These are phyloP conservation scores for Pochonia chlamydosporia DNA, from an alignment of 2,329 filamentous ascomycete genomes.

Conservation along the genomic window DNA sequence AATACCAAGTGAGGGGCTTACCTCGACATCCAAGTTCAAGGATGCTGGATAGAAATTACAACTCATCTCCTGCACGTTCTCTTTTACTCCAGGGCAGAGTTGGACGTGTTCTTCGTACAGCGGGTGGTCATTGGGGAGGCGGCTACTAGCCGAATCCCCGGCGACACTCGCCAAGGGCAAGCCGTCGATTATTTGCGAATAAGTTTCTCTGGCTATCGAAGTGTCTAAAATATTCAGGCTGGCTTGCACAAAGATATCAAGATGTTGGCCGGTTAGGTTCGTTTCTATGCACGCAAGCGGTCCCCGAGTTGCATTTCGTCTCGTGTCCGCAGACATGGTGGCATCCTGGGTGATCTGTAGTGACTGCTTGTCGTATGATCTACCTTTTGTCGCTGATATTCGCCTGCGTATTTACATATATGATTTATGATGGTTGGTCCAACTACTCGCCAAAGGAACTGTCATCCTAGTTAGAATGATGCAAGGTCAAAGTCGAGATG, in stretches of 20 bases:
- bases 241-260: slow-evolving; percentile 4
- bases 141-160: not conserved
- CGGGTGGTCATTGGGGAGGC: slow-evolving; percentile 9
- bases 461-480: too few species aligned
- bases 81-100: slow-evolving; percentile 14
- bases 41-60: slow-evolving; percentile 9
- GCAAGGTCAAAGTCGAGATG: too few species aligned
- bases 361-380: too few species aligned
- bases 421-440: too few species aligned
- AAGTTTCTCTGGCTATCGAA: slow-evolving; percentile 10
- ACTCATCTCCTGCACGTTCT: slow-evolving; percentile 10
- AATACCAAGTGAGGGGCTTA: slow-evolving; percentile 9
- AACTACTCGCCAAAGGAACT: too few species aligned
- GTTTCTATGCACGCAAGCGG: too few species aligned
- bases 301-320: too few species aligned
- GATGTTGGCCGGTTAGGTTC: too few species aligned
- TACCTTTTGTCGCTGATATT: too few species aligned
- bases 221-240: slow-evolving; percentile 11
- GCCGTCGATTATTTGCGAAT: slow-evolving; percentile 19
- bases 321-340: too few species aligned
- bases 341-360: too few species aligned
- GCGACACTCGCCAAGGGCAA: slow-evolving; percentile 11
- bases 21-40: slow-evolving; percentile 11
- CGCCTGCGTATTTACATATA: too few species aligned
- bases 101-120: slow-evolving; percentile 13